Base-by-base conservation (phyloP, 1,139 yeast genomes). In the Taphrina deformans region DNA sequence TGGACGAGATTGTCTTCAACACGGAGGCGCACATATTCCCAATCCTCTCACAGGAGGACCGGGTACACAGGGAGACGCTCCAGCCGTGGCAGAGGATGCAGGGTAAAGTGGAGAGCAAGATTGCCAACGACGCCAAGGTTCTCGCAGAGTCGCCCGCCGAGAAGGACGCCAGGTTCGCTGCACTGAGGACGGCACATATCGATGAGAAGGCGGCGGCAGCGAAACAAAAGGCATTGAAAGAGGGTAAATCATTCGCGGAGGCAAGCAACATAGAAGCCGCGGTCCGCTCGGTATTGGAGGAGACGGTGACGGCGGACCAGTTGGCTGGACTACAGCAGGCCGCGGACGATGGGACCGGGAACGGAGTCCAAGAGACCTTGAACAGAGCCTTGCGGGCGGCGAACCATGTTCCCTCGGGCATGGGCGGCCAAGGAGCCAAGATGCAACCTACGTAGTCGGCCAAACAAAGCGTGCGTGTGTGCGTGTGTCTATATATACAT, bases 1-100 rank as follows among this genome's bases (percentile, higher is more conserved):
- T 88, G 68, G 85, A 85, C 59, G 77, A 86, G 67, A 83, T 87
- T 67, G 92, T 92, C 1, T 90, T 90, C 80, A 92, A 89, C 75
- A 89, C 97, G 1, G 97, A 89, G 73, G 97, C 96, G 0, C 98
- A 92, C 75, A 96, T 96, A 52, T 83, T 92, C 77, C 97, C 97
- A 23, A 81, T 79, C 65, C 86, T 88, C 27, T 21, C 35, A 7
- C 63, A 40, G 14, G 50, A 48, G n/a, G 40, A 10, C 6, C 24
- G 55, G 16, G 24, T 44, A 6, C 26, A 21, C 10, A 33, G 31
- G 26, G 63, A 52, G 23, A 48, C 46, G n/a, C 56, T 35, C 23
- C 50, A 40, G 31, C 56, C 55, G 5, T 59, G 63, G 63, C 45
- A 48, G n/a, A 35, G 26, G 50, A 50, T 38, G 46, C 41, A 35